phyloP scores from a whole-genome alignment of 2,329 filamentous ascomycete species.

The Calonectria pseudoturangicola region DNA sequence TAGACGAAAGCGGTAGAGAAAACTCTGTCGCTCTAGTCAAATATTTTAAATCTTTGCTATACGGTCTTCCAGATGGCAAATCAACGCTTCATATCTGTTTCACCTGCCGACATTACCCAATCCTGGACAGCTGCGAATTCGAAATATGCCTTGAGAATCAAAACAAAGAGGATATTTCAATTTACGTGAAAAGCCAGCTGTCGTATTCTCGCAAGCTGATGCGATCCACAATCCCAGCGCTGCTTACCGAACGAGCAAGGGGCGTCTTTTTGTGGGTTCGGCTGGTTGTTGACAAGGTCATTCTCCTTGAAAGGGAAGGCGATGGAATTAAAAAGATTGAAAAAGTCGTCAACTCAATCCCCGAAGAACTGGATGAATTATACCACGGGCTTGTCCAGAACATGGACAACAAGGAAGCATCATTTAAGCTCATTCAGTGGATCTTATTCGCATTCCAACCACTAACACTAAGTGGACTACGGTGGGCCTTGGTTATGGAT shows the following conservation, averaged over 20 bases:
- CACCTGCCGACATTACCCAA: slow-evolving; percentile 58
- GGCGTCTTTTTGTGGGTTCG: slow-evolving; percentile 62
- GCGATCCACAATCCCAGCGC: slow-evolving; percentile 26
- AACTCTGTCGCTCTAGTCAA: slow-evolving; percentile 47
- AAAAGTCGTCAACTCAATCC: neutral
- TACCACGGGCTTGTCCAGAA: slow-evolving; percentile 16
- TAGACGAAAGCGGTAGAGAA: slow-evolving; percentile 58
- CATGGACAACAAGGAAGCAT: slow-evolving; percentile 43
- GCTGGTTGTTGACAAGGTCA: slow-evolving; percentile 52
- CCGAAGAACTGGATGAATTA: neutral
- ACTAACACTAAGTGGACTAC: slow-evolving; percentile 54
- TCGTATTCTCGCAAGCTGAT: slow-evolving; percentile 8
- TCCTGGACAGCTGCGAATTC: slow-evolving; percentile 42
- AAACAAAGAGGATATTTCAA: slow-evolving; percentile 56
- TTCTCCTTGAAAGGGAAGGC: slow-evolving; percentile 42
- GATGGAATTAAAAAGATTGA: neutral
- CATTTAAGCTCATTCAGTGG: slow-evolving; percentile 57
- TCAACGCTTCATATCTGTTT: slow-evolving; percentile 55
- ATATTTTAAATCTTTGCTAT: slow-evolving; percentile 46
- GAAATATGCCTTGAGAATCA: slow-evolving; percentile 56
- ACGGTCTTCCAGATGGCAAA: slow-evolving; percentile 37
- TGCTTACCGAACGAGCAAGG: slow-evolving; percentile 52
- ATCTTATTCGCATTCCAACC: slow-evolving; percentile 56
- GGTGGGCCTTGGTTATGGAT: slow-evolving; percentile 57
- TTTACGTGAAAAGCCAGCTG: slow-evolving; percentile 53